These are phyloP conservation scores for Phanerochaete sordida DNA, from an alignment of 768 basidiomycete genomes.

Conservation along the genomic window DNA sequence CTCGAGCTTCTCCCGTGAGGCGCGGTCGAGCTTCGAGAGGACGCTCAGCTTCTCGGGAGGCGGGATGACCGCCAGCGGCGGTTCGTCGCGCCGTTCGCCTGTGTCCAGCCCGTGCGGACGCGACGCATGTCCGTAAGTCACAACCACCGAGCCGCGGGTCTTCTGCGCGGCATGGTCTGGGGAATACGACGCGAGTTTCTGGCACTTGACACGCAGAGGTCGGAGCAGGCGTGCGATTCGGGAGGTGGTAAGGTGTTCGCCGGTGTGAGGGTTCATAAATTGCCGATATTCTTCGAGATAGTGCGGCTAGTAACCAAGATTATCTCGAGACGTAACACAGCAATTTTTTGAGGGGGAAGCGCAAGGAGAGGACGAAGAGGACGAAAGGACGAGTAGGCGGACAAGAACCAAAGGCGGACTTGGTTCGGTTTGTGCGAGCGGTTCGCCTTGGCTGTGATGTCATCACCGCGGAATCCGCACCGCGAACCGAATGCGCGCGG, in stretches of 20 bases:
- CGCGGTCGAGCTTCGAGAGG: slow-evolving; percentile 32
- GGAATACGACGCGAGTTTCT: slow-evolving; percentile 3
- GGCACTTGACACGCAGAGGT: slow-evolving; percentile 13
- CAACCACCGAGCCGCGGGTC: background rate
- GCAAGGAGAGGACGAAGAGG: too few relatives aligned
- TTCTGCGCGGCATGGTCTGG: background rate
- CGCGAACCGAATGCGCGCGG: too few relatives aligned
- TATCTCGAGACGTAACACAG: background rate
- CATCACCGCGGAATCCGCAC: background rate
- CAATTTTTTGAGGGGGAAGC: too few relatives aligned
- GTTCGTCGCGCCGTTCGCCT: background rate
- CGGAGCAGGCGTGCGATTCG: slow-evolving; percentile 13
- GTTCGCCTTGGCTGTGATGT: background rate
- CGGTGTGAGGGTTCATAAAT: slow-evolving; percentile 5
- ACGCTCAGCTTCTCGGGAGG: slow-evolving; percentile 31
- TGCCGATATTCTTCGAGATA: background rate
- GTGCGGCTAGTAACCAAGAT: background rate
- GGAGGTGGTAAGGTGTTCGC: slow-evolving; percentile 11
- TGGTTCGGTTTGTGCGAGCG: background rate
- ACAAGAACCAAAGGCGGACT: background rate
- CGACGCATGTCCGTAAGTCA: slow-evolving; percentile 6
- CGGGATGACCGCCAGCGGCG: slow-evolving; percentile 34
- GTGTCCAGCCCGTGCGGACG: background rate
- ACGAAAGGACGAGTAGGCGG: background rate
- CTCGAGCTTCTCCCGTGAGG: slow-evolving; percentile 33